phyloP scores from a whole-genome alignment of 2,329 filamentous ascomycete genomes.

The Cercospora sp. region DNA sequence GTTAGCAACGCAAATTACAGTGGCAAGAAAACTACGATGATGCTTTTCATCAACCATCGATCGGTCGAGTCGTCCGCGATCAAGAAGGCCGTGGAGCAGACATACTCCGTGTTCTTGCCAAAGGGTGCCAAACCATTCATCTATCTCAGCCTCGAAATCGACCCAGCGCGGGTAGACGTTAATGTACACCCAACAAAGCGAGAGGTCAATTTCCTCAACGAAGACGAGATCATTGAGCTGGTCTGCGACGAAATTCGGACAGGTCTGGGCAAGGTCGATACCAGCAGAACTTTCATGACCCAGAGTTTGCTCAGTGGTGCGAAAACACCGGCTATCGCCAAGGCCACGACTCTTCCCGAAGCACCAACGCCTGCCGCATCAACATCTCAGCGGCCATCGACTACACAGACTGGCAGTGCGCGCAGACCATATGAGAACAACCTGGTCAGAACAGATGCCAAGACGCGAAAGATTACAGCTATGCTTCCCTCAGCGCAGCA shows the following conservation, averaged over 20 bases:
- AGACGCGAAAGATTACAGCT: constrained; percentile 88
- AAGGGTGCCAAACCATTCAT: constrained; percentile 94
- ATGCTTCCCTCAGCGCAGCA: constrained; percentile 70
- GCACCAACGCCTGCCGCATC: constrained; percentile 34
- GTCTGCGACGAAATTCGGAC: constrained; percentile 78
- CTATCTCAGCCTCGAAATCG: constrained; percentile 89
- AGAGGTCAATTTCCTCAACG: constrained; percentile 95
- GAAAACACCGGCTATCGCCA: constrained; percentile 48
- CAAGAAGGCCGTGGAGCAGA: constrained; percentile 87
- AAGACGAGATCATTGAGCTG: constrained; percentile 89
- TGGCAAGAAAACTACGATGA: constrained; percentile 80
- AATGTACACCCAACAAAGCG: constrained; percentile 97
- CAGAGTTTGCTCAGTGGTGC: constrained; percentile 80
- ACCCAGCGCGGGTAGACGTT: constrained; percentile 88
- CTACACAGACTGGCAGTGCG: constrained; percentile 21
- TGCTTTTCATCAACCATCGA: constrained; percentile 96
- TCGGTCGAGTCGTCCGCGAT: constrained; percentile 86
- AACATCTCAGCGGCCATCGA: constrained; percentile 40
- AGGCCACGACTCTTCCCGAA: constrained; percentile 40
- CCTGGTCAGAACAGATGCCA: constrained; percentile 84
- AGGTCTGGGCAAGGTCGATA: constrained; percentile 82
- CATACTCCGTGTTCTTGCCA: constrained; percentile 81
- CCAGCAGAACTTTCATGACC: constrained; percentile 89
- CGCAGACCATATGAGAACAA: constrained; percentile 77
- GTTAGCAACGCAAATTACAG: constrained; percentile 94